These are phyloP conservation scores for Plasmodium billcollinsi DNA, from an alignment of 169 alveolate genomes.

Conservation along the genomic window DNA sequence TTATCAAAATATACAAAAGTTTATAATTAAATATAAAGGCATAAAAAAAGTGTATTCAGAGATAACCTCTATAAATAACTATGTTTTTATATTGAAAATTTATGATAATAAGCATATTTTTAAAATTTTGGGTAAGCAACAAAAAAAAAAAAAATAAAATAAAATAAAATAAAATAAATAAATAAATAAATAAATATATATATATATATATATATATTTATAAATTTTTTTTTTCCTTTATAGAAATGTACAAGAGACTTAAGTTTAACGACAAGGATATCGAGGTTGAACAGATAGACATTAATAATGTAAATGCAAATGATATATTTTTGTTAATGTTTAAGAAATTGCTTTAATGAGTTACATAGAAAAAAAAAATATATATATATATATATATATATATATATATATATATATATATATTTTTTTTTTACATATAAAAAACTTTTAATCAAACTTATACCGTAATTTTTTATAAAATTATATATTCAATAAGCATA, in stretches of 20 bases:
- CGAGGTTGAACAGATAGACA: conserved; percentile 45
- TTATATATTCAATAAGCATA: no score
- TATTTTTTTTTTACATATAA: not conserved
- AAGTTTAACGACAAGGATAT: conserved; percentile 37
- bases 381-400: not conserved
- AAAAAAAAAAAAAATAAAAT: not conserved
- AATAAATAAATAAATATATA: not conserved
- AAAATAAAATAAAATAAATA: not conserved
- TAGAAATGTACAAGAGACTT: conserved; percentile 38
- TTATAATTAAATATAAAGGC: conserved; percentile 10
- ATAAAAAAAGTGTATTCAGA: conserved; percentile 26
- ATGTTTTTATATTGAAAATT: conserved; percentile 23
- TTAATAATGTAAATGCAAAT: conserved; percentile 61
- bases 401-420: not conserved
- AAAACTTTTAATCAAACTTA: no score
- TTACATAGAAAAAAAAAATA: not conserved
- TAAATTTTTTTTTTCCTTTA: not conserved
- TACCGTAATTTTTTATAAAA: no score
- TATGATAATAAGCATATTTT: conserved; percentile 30
- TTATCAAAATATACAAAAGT: conserved; percentile 16
- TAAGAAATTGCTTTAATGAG: conserved; percentile 24
- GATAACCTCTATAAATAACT: conserved; percentile 10
- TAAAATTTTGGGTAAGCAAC: conserved; percentile 32
- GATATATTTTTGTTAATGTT: conserved; percentile 68
- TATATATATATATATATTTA: not conserved